Base-by-base conservation (phyloP, 23 red algal genomes). In the Agarophyton chilense region DNA sequence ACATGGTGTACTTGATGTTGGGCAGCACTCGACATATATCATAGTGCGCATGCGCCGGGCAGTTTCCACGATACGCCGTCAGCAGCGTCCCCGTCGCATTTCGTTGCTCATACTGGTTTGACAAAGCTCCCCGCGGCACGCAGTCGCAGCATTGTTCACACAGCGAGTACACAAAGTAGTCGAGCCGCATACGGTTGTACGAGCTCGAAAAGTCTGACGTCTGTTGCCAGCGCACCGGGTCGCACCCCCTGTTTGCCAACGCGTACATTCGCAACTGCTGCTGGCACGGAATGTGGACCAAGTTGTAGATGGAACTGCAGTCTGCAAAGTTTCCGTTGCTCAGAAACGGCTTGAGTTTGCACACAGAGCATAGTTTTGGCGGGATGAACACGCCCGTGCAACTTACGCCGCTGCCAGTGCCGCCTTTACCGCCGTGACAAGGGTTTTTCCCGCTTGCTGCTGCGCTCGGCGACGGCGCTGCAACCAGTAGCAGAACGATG, bases 111-210 rank as follows among this genome's bases (percentile, higher is more conserved):
- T 81, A 91, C 7, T 91, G 74, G 44, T 66, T 21, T 18, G 57
- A 19, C 10, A 19, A 67, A 7, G 74, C 61, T 1, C 87, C 87
- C 26, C 52, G 66, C 49, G 73, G 74, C 43, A 91, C 55, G 56
- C 74, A 81, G 63, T 91, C 87, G 62, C 87, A 91, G 63, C 87
- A 91, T 51, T 91, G 43, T 41, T 91, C 87, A 52, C 73, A 81
- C 22, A 91, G 14, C 2, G 74, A 79, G 62, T 91, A 91, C 41
- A 81, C 74, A 70, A 91, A 91, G 74, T 91, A 91, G 51, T 91
- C 87, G 29, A 91, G 57, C 44, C 11, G 72, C 31, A 68, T 36
- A 2, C 25, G 24, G 51, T 79, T 81, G 22, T 31, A n/a, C 31
- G 21, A 43, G 39, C 60, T 60, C 52, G 19, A 19, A 47, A 66